Base-by-base conservation (phyloP, 345 rosid species). In the Mangifera indica region DNA sequence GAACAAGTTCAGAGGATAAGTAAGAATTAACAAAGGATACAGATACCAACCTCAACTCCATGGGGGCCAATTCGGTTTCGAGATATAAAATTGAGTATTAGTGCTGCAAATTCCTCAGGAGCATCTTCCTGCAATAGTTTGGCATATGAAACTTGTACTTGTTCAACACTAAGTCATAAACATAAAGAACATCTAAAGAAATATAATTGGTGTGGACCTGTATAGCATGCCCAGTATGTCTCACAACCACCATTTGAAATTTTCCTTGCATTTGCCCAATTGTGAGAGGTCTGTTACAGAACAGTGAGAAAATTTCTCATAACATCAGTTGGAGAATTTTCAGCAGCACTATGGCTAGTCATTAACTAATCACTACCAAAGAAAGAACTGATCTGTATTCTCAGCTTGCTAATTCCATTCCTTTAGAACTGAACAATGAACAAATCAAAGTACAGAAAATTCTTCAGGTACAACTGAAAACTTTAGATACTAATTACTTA, bases 261-360 rank as follows among this genome's bases (percentile, higher is more conserved):
- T 94, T 92, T 72, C 98, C 98, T 92, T 92, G 97, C 98, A 94
- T 94, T 83, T 94, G 98, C 60, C 97, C 98, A 68, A 94, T 94
- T 73, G 98, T 92, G 62, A 92, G 98, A 44, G 90, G 64, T 81
- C 98, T 94, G 83, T 74, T 26, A 66, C 73, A 68, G 60, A 71
- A 67, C 15, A 63, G 49, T 7, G 25, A 54, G 68, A 54, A 58
- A 59, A 64, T 46, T n/a, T 53, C 69, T 65, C 48, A 59, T 14
- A 9, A 48, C 55, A 45, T 25, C 18, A 21, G 0, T 45, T 64
- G 63, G 45, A 12, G 22, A 70, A 29, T 21, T 25, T 64, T 48
- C 17, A n/a, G 48, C 18, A 64, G 20, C 51, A 68, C 49, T 29
- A 13, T 62, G 67, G 32, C 44, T 10, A 21, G 29, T 10, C 20